A percentile compares a stretch with the other conserved stretches of the same genome.
Evolutionary conservation across 225 moss, liverwort and hornwort genomes (phyloP).

Genomic region (Sphagnum tenellum): DNA sequence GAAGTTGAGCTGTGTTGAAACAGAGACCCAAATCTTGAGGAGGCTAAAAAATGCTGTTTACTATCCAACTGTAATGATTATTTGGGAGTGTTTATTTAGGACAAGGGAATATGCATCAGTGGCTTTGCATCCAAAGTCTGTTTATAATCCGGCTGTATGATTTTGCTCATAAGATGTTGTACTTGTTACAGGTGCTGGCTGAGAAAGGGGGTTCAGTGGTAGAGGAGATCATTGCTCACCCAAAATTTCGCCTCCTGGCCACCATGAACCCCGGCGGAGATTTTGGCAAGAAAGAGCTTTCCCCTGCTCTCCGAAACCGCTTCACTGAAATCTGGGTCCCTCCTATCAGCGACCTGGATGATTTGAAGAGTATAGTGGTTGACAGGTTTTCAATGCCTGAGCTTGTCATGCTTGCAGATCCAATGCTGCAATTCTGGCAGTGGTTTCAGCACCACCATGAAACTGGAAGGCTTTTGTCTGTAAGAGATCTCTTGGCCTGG

Average conservation of each 20-base stretch:
- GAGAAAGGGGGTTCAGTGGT: constrained; percentile 83
- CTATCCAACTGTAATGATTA: no score
- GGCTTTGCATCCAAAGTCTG: no score
- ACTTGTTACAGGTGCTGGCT: constrained; percentile 61
- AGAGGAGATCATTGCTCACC: constrained; percentile 65
- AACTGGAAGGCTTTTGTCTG: constrained; percentile 77
- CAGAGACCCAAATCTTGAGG: no score
- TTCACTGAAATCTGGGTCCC: constrained; percentile 99
- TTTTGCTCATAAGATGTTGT: background rate
- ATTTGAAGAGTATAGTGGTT: constrained; percentile 67
- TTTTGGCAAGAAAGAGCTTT: constrained; percentile 94
- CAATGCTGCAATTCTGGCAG: constrained; percentile 96
- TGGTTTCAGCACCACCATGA: constrained; percentile 90
- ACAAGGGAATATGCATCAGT: no score
- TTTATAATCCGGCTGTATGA: background rate
- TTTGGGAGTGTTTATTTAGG: no score
- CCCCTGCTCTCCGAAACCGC: constrained; percentile 88
- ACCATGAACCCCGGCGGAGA: constrained; percentile 99
- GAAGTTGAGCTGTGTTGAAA: no score
- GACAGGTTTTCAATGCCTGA: constrained; percentile 70
- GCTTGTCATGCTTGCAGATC: constrained; percentile 56
- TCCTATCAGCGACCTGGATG: constrained; percentile 59
- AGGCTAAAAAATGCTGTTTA: no score
- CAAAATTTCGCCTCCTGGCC: constrained; percentile 70
- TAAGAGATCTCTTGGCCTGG: constrained; percentile 91